Evolutionary conservation across 805 yeast genomes (phyloP).

Genomic region (Sugiyamaella qingdaonensis): DNA sequence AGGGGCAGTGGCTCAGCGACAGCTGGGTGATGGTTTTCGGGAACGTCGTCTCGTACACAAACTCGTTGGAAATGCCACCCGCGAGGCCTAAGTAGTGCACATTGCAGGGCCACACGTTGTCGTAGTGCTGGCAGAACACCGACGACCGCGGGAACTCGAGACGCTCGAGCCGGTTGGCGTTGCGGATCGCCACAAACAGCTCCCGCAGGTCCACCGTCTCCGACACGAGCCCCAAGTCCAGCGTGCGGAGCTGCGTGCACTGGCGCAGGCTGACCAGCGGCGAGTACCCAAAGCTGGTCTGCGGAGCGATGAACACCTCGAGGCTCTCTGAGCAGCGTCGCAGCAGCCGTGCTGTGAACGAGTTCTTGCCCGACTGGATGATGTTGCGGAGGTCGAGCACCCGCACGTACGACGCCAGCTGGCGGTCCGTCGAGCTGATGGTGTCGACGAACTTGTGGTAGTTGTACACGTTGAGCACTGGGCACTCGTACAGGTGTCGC

Average conservation of each 20-base stretch:
- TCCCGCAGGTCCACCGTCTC: slow-evolving; percentile 84
- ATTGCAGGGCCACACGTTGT: slow-evolving; percentile 73
- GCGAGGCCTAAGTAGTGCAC: slow-evolving; percentile 69
- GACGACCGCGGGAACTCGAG: slow-evolving; percentile 88
- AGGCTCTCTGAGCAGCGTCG: slow-evolving; percentile 68
- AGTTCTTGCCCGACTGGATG: slow-evolving; percentile 88
- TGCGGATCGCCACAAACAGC: slow-evolving; percentile 67
- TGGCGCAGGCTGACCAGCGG: slow-evolving; percentile 77
- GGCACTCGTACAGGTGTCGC: slow-evolving; percentile 63
- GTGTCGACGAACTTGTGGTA: slow-evolving; percentile 71
- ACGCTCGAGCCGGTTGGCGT: slow-evolving; percentile 59
- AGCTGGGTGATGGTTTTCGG: slow-evolving; percentile 67
- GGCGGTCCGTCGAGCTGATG: slow-evolving; percentile 38
- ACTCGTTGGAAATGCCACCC: slow-evolving; percentile 86
- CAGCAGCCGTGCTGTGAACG: slow-evolving; percentile 76
- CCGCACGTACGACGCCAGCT: slow-evolving; percentile 43
- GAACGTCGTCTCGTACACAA: slow-evolving; percentile 62
- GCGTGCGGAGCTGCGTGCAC: slow-evolving; percentile 57
- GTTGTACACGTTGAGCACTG: slow-evolving; percentile 61
- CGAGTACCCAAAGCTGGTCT: slow-evolving; percentile 87
- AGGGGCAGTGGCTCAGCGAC: slow-evolving; percentile 86
- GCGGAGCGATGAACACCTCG: slow-evolving; percentile 80
- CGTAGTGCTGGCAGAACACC: slow-evolving; percentile 51
- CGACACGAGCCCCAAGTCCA: slow-evolving; percentile 82
- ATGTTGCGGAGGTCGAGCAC: slow-evolving; percentile 71